Base-by-base conservation (phyloP, 2,329 filamentous ascomycete genomes). In the Atkinsonella hypoxylon region DNA sequence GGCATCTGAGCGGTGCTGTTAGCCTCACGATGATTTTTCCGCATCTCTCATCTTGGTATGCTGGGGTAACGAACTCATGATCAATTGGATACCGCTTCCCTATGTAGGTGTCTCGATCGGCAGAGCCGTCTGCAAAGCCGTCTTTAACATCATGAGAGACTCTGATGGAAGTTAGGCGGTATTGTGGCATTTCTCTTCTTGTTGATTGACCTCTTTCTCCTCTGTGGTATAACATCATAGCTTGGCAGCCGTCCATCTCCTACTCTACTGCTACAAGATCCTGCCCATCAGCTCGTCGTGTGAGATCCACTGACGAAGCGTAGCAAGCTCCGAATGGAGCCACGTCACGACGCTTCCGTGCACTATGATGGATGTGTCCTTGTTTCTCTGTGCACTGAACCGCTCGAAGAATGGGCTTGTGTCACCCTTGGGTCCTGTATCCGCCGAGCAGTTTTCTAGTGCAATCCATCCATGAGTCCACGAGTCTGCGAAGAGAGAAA, bases 261-360 rank as follows among this genome's bases (percentile, higher is more conserved):
- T 10, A 13, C 30, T 20, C 34, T 42, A 22, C 26, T 22, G 44
- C 26, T 38, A 43, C 41, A 32, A 44, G 39, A 46, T 46, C 42
- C 34, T 45, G 41, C 40, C 38, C 41, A 22, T 22, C 9, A 34
- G 39, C 47, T 26, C 6, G 26, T 41, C 47, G 41, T 38, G 46
- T 46, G 22, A 31, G 47, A 45, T 50, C 51, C 51, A 50, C 51
- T 36, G 15, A 8, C 3, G 31, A 39, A 39, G 34, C 47, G 51
- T 47, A 48, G 48, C 42, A 53, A 50, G 31, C 39, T 50, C 51
- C 51, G 51, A 45, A 44, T 53, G 51, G 51, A 48, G 48, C 51
- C 51, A 53, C 51, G 51, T 53, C 32, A 44, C 45, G 4, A 7
- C 26, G 26, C 26, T 26, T 32, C 17, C 39, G 43, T 46, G 44